Base-by-base conservation (phyloP, 2,329 filamentous ascomycete species). In the Trichophyton benhamiae region DNA sequence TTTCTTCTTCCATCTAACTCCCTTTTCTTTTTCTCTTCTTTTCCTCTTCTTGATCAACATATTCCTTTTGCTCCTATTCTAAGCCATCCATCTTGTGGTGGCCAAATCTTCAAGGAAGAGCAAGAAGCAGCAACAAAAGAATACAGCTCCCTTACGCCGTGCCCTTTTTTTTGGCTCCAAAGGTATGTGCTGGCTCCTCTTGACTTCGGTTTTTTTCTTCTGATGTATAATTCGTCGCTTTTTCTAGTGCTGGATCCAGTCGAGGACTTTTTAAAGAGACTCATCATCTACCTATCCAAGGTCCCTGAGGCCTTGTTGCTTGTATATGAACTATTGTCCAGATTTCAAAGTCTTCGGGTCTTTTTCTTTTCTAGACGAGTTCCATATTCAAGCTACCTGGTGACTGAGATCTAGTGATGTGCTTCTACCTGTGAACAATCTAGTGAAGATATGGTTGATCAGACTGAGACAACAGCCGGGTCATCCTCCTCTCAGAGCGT, bases 401-500 rank as follows among this genome's bases (percentile, higher is more conserved):
- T 53, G 27, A 53, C 15, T 33, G 49, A 36, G 27, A 30, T 30
- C 27, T 7, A 17, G 49, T 33, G 25, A 33, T 55, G 27, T 25
- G 33, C 49, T 20, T 8, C 15, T 36, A 15, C 49, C 6, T n/a
- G 25, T 55, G 49, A 55, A 55, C 33, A 17, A 55, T 55, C 33
- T 58, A 22, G 17, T 13, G 44, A 49, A 58, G 55, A 58, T 42
- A 63, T 61, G 55, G 59, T 63, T 53, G 55, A 59, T 25, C 46
- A 61, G 49, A 59, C 38, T 27, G 59, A 63, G 55, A 42, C 38
- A 5, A 15, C 6, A 27, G 15, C 53, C 53, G 59, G 41, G 22
- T 33, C 60, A 42, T 58, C 48, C 22, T 57, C 17, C 27, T 49
- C 42, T 41, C 30, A 20, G 20, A 58, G 7, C 33, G 53, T 22